Conservation (phyloP, 192 early-diverging fungal genomes). For the Gamsiella multidivaricata region DNA sequence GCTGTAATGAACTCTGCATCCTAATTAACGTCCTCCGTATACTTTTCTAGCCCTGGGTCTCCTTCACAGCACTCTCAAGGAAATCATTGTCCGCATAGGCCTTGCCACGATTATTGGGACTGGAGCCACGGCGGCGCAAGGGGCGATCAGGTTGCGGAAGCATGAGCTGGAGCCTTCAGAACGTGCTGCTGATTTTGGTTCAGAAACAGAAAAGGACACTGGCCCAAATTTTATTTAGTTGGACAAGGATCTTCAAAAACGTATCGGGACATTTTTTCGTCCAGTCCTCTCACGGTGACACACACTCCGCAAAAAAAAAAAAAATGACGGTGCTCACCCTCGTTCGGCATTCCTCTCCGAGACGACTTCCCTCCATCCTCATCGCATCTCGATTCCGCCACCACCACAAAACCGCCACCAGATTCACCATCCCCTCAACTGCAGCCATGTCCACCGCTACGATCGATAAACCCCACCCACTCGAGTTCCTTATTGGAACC, state of each 20-base stretch:
- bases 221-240: too few relatives aligned
- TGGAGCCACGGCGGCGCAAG: too few relatives aligned
- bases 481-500: constrained; percentile 45
- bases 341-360: constrained; percentile 31
- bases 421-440: neutral
- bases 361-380: neutral
- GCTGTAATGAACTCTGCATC: too few relatives aligned
- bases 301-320: neutral
- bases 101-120: too few relatives aligned
- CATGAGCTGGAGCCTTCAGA: too few relatives aligned
- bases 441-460: constrained; percentile 6
- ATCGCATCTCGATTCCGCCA: neutral
- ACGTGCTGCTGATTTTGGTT: too few relatives aligned
- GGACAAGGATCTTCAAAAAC: neutral
- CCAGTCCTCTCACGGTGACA: neutral
- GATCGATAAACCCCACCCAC: constrained; percentile 28
- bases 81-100: too few relatives aligned
- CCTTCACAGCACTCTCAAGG: too few relatives aligned
- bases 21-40: too few relatives aligned
- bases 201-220: too few relatives aligned
- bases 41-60: too few relatives aligned
- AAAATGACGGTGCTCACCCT: constrained; percentile 11
- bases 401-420: neutral
- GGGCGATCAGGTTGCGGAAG: too few relatives aligned
- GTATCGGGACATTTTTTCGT: neutral